Percentiles rank a stretch among this genome's conserved stretches.
These are phyloP conservation scores for Cardamine chenopodiifolia DNA, from an alignment of 345 rosid species.

Conservation along the genomic window DNA sequence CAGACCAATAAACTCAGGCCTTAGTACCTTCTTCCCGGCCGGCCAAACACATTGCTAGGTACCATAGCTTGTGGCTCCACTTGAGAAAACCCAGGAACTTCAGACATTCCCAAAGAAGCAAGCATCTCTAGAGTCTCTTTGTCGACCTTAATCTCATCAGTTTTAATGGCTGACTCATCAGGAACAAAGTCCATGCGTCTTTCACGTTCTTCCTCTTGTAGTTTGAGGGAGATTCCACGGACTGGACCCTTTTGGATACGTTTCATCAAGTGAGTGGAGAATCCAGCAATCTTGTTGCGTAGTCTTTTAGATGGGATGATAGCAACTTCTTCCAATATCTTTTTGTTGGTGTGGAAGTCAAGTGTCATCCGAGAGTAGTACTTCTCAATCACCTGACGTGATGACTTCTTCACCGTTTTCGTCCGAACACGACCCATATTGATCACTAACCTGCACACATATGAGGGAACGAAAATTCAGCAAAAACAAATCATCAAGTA, in stretches of 20 bases:
- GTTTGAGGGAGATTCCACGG: conserved; percentile 80
- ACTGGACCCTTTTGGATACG: conserved; percentile 88
- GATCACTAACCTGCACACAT: conserved; percentile 17
- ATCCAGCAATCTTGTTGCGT: conserved; percentile 87
- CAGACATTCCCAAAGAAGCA: conserved; percentile 72
- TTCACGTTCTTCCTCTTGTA: conserved; percentile 86
- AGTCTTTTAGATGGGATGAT: conserved; percentile 80
- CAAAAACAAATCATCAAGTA: too few relatives aligned
- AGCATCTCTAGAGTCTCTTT: conserved; percentile 75
- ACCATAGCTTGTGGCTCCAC: conserved; percentile 20
- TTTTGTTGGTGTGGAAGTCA: conserved; percentile 92
- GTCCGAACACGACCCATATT: conserved; percentile 85
- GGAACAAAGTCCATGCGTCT: conserved; percentile 89
- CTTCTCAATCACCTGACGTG: conserved; percentile 83
- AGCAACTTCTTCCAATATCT: conserved; percentile 81
- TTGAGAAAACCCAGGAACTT: conserved; percentile 50
- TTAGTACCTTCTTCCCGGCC: conserved; percentile 17
- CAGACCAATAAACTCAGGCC: background rate
- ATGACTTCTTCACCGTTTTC: conserved; percentile 85
- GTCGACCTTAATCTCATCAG: conserved; percentile 60
- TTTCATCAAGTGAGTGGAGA: conserved; percentile 69
- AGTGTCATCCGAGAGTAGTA: conserved; percentile 81
- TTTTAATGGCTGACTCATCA: conserved; percentile 70
- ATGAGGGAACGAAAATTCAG: background rate
- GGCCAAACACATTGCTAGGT: background rate